phyloP scores from a whole-genome alignment of 192 early-diverging fungal species.

The Podila epigama region DNA sequence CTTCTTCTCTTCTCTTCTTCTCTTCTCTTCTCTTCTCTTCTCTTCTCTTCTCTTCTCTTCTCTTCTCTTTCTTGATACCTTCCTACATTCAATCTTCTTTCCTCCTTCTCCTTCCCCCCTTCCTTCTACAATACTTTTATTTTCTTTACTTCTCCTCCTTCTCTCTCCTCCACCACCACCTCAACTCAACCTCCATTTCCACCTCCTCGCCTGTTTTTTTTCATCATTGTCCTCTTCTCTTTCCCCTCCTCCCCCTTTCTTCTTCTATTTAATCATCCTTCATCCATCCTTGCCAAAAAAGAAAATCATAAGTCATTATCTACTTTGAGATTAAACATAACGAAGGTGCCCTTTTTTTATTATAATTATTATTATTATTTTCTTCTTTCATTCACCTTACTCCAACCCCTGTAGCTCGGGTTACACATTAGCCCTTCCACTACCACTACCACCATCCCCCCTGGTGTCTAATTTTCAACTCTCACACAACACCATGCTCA shows the following conservation, averaged over 20 bases:
- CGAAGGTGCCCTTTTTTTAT: too few species aligned
- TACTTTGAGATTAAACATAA: too few species aligned
- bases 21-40: neutral
- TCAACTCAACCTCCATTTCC: neutral
- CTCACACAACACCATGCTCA: conserved; percentile 20
- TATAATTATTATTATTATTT: neutral
- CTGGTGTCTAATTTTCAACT: too few species aligned
- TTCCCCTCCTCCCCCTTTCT: neutral
- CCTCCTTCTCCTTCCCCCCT: neutral
- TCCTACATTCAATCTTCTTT: too few species aligned
- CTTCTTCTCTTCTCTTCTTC: neutral
- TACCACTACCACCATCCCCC: too few species aligned
- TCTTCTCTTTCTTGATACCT: neutral
- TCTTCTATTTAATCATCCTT: neutral
- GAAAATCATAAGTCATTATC: too few species aligned
- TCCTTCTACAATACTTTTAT: too few species aligned
- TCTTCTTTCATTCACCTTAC: neutral
- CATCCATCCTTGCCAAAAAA: too few species aligned
- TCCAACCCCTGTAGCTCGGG: too few species aligned
- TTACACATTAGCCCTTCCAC: too few species aligned
- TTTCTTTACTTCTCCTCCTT: neutral
- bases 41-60: neutral
- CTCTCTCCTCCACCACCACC: neutral
- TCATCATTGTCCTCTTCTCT: too few species aligned
- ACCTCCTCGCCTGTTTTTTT: too few species aligned